Conservation (phyloP, 1,284 basidiomycete species). For the Moniliophthora roreri region DNA sequence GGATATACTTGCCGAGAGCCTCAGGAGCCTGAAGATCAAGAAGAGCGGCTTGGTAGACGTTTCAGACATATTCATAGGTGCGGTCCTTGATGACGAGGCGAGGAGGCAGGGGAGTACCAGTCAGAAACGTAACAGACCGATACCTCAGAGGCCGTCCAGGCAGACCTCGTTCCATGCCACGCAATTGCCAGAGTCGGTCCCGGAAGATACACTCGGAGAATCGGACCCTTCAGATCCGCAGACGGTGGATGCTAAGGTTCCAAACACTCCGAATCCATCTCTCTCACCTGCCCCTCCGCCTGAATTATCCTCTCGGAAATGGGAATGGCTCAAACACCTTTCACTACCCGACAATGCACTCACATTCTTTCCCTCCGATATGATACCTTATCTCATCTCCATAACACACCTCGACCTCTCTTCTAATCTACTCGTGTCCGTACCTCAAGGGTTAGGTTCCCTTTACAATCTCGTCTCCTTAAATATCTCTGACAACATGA, state of each 20-base stretch:
- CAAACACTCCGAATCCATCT: too few relatives aligned
- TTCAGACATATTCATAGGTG: conserved; percentile 75
- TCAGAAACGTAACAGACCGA: conserved; percentile 44
- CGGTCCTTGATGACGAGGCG: conserved; percentile 74
- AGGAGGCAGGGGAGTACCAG: conserved; percentile 55
- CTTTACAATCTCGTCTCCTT: conserved; percentile 83
- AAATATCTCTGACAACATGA: conserved; percentile 94
- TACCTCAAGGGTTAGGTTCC: conserved; percentile 74
- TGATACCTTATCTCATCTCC: conserved; percentile 71
- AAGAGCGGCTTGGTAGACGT: conserved; percentile 83
- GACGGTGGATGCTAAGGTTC: too few relatives aligned
- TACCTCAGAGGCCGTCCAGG: conserved; percentile 40
- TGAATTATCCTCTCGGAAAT: conserved; percentile 64
- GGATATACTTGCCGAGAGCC: conserved; percentile 73
- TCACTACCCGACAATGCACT: conserved; percentile 82
- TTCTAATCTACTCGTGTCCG: conserved; percentile 84
- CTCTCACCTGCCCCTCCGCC: conserved; percentile 30
- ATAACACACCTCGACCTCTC: conserved; percentile 90
- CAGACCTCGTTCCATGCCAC: conserved; percentile 53
- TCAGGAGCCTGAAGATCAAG: conserved; percentile 73
- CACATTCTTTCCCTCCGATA: conserved; percentile 77
- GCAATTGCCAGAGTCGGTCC: conserved; percentile 56
- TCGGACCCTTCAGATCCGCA: too few relatives aligned
- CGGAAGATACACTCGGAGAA: conserved; percentile 52
- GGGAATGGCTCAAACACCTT: conserved; percentile 78